Percentiles rank a stretch among this genome's conserved stretches.
Evolutionary conservation across 2,329 filamentous ascomycete species (phyloP).

Genomic region (Cylindrodendrum hubeiense): DNA sequence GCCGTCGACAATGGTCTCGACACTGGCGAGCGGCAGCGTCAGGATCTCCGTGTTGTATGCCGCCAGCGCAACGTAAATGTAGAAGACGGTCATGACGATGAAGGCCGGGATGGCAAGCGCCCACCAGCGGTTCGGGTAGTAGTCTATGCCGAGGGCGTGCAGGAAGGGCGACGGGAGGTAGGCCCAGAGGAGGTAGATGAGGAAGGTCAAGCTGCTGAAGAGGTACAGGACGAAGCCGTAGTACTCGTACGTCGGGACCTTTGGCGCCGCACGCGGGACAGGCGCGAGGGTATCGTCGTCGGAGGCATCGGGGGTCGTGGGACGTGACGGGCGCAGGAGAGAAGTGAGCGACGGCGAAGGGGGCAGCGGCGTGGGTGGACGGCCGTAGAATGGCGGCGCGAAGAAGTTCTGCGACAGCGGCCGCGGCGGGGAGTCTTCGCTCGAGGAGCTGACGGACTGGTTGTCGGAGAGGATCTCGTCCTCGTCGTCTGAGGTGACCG

Average conservation of each 20-base stretch:
- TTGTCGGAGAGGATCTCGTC: constrained; percentile 53
- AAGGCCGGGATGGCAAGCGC: constrained; percentile 91
- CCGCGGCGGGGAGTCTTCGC: constrained; percentile 55
- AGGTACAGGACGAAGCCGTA: constrained; percentile 98
- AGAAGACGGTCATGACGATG: constrained; percentile 87
- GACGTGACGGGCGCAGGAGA: constrained; percentile 89
- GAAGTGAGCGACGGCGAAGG: constrained; percentile 94
- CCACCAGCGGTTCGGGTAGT: constrained; percentile 99
- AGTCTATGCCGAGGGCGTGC: constrained; percentile 92
- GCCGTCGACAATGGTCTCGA: constrained; percentile 94
- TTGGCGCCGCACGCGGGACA: constrained; percentile 87
- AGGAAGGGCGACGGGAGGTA: constrained; percentile 94
- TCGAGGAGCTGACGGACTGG: constrained; percentile 48
- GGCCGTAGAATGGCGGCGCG: constrained; percentile 93
- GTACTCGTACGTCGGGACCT: constrained; percentile 99
- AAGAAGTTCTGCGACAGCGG: constrained; percentile 68
- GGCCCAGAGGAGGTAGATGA: constrained; percentile 81
- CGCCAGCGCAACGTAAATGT: constrained; percentile 94
- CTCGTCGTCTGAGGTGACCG: constrained; percentile 51
- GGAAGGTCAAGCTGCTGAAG: constrained; percentile 84
- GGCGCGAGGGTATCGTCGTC: constrained; percentile 90
- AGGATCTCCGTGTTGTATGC: constrained; percentile 91
- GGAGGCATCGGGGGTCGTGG: constrained; percentile 91
- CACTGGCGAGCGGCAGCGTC: constrained; percentile 81
- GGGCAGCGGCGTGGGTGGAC: constrained; percentile 93